phyloP scores from a whole-genome alignment of 306 rosid genomes.

The Quercus wislizeni region DNA sequence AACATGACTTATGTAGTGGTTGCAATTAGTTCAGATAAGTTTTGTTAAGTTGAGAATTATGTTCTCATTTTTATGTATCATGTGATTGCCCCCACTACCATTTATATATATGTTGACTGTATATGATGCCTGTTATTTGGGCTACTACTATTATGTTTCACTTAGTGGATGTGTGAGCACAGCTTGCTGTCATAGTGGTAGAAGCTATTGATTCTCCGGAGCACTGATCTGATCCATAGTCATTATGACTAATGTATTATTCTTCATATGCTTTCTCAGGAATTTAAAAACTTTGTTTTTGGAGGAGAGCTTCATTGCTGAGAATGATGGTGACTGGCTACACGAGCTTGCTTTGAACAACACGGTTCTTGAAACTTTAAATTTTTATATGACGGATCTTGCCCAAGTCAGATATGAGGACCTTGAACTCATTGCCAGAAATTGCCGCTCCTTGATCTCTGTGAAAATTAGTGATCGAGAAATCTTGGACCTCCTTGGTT shows the following conservation, averaged over 20 bases:
- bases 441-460: conserved; percentile 67
- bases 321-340: conserved; percentile 81
- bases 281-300: conserved; percentile 66
- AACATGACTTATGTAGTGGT: background rate
- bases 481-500: conserved; percentile 58
- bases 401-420: conserved; percentile 48
- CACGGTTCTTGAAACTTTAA: conserved; percentile 76
- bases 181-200: background rate
- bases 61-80: background rate
- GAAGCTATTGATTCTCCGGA: conserved; percentile 9
- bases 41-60: background rate
- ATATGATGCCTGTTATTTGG: background rate
- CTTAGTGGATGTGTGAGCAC: background rate
- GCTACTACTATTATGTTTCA: background rate
- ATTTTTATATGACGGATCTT: conserved; percentile 84
- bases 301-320: conserved; percentile 73
- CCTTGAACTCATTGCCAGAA: conserved; percentile 82
- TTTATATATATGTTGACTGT: background rate
- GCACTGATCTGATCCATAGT: background rate
- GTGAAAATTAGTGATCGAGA: conserved; percentile 80
- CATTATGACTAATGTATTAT: background rate
- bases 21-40: background rate
- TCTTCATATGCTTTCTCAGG: conserved; percentile 41
- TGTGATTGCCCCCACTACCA: too few relatives aligned
- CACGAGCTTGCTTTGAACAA: conserved; percentile 83